Percentiles rank a stretch among this genome's conserved stretches.
Evolutionary conservation across 2,329 filamentous ascomycete species (phyloP).

Genomic region (Chaetomium sp.): DNA sequence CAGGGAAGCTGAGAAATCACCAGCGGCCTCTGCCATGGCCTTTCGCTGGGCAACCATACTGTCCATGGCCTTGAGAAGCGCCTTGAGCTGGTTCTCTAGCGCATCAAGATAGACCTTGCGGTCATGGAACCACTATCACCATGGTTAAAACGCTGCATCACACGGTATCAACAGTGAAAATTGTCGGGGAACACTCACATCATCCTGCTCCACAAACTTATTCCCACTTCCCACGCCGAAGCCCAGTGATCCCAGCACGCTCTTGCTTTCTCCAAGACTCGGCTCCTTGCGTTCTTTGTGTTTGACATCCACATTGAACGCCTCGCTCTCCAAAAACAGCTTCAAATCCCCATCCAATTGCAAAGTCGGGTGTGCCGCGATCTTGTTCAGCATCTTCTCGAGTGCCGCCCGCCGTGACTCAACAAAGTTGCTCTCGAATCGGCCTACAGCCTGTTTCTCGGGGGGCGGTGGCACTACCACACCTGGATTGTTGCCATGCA

Average conservation of each 20-base stretch:
- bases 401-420: constrained; percentile 84
- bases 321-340: constrained; percentile 91
- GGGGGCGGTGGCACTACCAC: constrained; percentile 92
- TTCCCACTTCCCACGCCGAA: constrained; percentile 67
- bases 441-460: constrained; percentile 94
- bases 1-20: constrained; percentile 89
- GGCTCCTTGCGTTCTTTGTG: constrained; percentile 93
- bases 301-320: constrained; percentile 94
- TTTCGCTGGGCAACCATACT: constrained; percentile 88
- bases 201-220: constrained; percentile 97
- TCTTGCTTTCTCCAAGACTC: constrained; percentile 81
- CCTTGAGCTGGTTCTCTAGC: constrained; percentile 28
- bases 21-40: constrained; percentile 85
- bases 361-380: constrained; percentile 76
- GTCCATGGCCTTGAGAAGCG: constrained; percentile 76
- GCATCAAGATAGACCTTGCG: constrained; percentile 83
- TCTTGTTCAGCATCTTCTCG: constrained; percentile 98
- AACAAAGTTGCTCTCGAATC: constrained; percentile 95
- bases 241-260: constrained; percentile 80
- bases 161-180: background rate
- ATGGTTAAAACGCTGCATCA: background rate
- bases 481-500: constrained; percentile 91
- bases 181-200: constrained; percentile 51
- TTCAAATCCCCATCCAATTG: constrained; percentile 93
- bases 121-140: constrained; percentile 85